A percentile compares a stretch with the other conserved stretches of the same genome.
phyloP scores from a whole-genome alignment of 176 grass and related monocot genomes.

The Aegilops bicornis region DNA sequence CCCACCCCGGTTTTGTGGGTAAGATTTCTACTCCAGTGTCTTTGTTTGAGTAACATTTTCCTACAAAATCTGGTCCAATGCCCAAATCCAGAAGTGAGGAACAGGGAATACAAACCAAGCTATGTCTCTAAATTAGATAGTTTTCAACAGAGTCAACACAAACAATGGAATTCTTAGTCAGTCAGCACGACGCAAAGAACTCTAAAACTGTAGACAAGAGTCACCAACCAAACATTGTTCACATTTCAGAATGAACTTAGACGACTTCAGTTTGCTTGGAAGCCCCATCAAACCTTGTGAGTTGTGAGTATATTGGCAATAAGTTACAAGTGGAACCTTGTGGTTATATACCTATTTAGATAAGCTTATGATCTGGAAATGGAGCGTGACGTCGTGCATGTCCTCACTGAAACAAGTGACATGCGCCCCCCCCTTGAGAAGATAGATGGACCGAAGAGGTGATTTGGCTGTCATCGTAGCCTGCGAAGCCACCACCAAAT shows the following conservation, averaged over 20 bases:
- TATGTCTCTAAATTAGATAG: neutral
- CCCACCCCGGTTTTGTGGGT: no score
- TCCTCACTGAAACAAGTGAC: slow-evolving; percentile 83
- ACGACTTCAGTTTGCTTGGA: neutral
- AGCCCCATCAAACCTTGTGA: neutral
- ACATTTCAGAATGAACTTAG: neutral
- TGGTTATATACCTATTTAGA: slow-evolving; percentile 62
- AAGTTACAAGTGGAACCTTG: neutral
- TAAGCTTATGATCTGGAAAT: slow-evolving; percentile 83
- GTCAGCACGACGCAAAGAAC: neutral
- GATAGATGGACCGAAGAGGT: slow-evolving; percentile 25
- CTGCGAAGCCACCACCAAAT: slow-evolving; percentile 33
- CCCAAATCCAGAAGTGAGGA: neutral
- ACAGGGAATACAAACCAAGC: neutral
- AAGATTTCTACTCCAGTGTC: neutral
- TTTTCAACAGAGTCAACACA: neutral
- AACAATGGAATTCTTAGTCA: neutral
- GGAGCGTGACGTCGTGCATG: slow-evolving; percentile 63
- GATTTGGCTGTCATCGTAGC: neutral
- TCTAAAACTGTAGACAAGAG: neutral
- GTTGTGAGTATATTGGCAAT: neutral
- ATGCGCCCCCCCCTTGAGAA: slow-evolving; percentile 17
- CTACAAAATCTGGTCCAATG: neutral
- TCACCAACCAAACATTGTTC: neutral
- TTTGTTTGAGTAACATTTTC: neutral